Conservation (phyloP, 2,329 filamentous ascomycete genomes). For the Diaporthe citri region DNA sequence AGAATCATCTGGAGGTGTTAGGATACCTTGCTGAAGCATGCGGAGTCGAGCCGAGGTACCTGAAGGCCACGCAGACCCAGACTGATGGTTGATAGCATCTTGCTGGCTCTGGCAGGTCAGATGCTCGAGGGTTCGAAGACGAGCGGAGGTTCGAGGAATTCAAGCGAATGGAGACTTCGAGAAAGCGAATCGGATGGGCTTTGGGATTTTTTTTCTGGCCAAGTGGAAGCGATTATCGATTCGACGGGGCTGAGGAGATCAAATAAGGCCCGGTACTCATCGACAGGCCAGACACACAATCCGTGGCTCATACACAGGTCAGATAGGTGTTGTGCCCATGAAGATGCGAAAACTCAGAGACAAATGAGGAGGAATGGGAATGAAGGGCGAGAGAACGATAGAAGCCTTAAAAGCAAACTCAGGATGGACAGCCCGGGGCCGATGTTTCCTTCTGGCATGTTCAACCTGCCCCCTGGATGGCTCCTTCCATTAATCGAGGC, state of each 20-base stretch:
- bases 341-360: not conserved
- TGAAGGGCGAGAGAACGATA: no score
- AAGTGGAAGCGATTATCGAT: not conserved
- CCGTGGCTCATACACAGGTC: not conserved
- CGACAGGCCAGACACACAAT: not conserved
- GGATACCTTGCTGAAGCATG: fast-evolving
- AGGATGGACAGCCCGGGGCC: not conserved
- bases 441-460: not conserved
- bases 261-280: not conserved
- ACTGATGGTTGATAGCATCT: slow-evolving; percentile 10
- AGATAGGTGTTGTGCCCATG: not conserved
- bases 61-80: slow-evolving; percentile 11
- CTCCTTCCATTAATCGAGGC: not conserved
- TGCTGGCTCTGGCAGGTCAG: not conserved
- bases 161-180: not conserved
- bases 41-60: not conserved
- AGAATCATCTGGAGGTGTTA: not conserved
- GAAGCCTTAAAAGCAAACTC: not conserved
- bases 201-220: not conserved
- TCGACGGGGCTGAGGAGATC: not conserved
- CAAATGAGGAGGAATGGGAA: no score
- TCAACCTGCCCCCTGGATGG: not conserved
- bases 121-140: not conserved
- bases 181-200: not conserved
- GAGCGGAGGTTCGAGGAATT: not conserved